Percentiles rank a stretch among this genome's conserved stretches.
phyloP scores from a whole-genome alignment of 495 filamentous ascomycete species.

The Pyrenula aspistea region DNA sequence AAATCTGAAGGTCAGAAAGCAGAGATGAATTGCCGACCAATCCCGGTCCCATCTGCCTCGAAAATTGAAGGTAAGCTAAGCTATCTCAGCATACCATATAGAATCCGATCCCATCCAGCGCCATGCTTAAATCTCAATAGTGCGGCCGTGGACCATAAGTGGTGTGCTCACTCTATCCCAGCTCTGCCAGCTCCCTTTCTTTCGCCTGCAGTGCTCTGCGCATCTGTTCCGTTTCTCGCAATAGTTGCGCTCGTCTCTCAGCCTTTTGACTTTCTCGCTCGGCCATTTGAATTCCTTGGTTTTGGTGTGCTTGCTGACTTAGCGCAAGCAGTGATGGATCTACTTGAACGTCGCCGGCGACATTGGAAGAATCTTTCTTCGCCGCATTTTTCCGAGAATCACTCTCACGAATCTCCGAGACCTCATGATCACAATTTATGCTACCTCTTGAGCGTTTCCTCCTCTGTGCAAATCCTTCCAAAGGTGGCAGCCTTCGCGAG shows the following conservation, averaged over 20 bases:
- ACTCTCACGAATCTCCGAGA: slow-evolving; percentile 17
- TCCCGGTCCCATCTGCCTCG: no score
- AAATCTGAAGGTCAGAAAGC: background rate
- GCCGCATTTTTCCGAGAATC: slow-evolving; percentile 32
- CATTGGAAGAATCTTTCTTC: slow-evolving; percentile 20
- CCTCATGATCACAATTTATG: slow-evolving; percentile 27
- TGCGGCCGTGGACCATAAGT: no score
- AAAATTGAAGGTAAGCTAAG: no score
- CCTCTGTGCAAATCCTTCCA: slow-evolving; percentile 14
- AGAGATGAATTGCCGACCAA: no score
- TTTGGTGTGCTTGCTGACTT: slow-evolving; percentile 15
- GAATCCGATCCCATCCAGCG: no score
- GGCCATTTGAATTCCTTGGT: slow-evolving; percentile 23
- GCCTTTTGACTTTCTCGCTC: slow-evolving; percentile 40
- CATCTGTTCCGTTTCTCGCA: slow-evolving; percentile 67
- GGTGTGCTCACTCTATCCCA: no score
- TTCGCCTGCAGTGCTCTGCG: slow-evolving; percentile 61
- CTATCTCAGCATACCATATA: no score
- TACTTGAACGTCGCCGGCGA: slow-evolving; percentile 29
- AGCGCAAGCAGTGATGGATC: slow-evolving; percentile 33
- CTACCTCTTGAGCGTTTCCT: slow-evolving; percentile 13
- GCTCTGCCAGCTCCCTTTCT: slow-evolving; percentile 65
- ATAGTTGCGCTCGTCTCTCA: slow-evolving; percentile 53
- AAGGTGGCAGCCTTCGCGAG: slow-evolving; percentile 28
- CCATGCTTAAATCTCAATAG: no score